A percentile compares a stretch with the other conserved stretches of the same genome.
Conservation (phyloP, 768 basidiomycete species). For the Boletus barrowsii region DNA sequence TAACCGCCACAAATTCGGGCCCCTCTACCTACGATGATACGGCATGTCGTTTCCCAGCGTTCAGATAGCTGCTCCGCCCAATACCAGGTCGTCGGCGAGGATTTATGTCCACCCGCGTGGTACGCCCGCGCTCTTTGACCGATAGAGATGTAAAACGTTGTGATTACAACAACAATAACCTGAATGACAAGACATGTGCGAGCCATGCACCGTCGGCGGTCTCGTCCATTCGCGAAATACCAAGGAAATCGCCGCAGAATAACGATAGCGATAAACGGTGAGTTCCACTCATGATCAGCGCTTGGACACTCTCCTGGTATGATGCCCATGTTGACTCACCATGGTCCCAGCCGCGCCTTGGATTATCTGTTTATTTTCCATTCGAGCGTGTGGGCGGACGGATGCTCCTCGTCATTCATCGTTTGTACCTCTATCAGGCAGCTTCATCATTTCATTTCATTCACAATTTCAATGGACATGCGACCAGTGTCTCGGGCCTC, state of each 20-base stretch:
- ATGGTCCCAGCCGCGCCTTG: not conserved
- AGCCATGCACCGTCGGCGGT: not conserved
- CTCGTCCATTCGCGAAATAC: not conserved
- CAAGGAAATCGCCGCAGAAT: not conserved
- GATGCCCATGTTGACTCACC: conserved; percentile 8
- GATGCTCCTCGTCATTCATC: conserved; percentile 7
- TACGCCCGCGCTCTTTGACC: not conserved
- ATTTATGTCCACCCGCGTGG: conserved; percentile 1
- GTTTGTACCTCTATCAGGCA: conserved; percentile 10
- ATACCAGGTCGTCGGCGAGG: not conserved
- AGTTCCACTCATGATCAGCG: conserved; percentile 26
- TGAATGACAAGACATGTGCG: not conserved
- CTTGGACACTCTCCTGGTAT: not conserved
- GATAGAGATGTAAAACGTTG: not conserved
- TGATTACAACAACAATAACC: not conserved
- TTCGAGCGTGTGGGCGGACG: conserved; percentile 12
- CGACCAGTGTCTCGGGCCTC: conserved; percentile 3
- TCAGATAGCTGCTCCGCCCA: not conserved
- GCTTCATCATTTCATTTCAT: conserved; percentile 17
- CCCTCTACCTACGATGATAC: conserved; percentile 6
- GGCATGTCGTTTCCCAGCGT: conserved; percentile 13
- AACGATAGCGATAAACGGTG: not conserved
- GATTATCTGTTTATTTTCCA: conserved; percentile 5
- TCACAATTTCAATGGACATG: not conserved
- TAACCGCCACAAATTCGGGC: not conserved